Conservation (phyloP, 345 rosid genomes). For the Psidium guajava region DNA sequence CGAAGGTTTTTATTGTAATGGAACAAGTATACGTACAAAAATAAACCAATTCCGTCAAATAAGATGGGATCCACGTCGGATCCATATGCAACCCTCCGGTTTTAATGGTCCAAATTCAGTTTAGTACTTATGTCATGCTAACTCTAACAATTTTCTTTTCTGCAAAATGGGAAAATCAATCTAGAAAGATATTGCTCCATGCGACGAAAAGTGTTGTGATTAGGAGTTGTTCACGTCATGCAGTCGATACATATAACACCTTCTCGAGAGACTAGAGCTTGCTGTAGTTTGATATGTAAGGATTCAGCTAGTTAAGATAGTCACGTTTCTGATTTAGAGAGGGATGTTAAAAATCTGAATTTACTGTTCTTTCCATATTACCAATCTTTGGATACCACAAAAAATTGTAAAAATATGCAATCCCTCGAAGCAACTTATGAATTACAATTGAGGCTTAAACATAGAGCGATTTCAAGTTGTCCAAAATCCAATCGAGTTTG, state of each 20-base stretch:
- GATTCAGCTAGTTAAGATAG: neutral
- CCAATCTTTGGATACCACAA: neutral
- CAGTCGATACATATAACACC: neutral
- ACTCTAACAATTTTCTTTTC: neutral
- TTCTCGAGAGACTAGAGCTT: neutral
- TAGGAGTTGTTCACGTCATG: neutral
- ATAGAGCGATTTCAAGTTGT: neutral
- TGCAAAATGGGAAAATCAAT: neutral
- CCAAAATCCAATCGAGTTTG: neutral
- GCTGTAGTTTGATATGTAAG: neutral
- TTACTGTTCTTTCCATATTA: too few species aligned
- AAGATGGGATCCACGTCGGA: neutral
- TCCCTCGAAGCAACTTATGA: neutral
- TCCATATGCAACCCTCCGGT: neutral
- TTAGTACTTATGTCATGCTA: neutral
- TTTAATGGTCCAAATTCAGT: neutral
- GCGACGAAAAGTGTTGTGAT: neutral
- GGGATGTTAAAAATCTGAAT: neutral
- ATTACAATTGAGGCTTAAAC: neutral
- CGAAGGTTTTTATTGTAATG: neutral
- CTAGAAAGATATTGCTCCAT: neutral
- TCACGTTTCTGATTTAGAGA: neutral
- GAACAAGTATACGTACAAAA: neutral
- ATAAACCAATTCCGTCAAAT: neutral
- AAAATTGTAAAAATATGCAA: neutral